phyloP scores from a whole-genome alignment of 352 stramenopile genomes.

The Pseudoperonospora humuli region DNA sequence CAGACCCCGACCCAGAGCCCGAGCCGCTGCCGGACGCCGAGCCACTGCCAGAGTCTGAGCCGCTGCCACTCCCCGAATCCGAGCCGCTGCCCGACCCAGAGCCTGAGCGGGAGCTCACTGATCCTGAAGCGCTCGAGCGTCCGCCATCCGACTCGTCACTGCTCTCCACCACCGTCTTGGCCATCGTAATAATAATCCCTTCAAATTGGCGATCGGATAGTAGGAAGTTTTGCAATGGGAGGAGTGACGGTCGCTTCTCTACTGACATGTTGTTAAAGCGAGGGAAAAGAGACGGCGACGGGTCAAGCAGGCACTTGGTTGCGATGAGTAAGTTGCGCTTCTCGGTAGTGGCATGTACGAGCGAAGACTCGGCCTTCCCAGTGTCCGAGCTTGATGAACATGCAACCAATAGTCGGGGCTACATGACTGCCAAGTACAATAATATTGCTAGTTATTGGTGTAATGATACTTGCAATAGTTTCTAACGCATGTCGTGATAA shows the following conservation, averaged over 20 bases:
- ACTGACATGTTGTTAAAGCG: slow-evolving; percentile 13
- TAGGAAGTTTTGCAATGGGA: too few relatives aligned
- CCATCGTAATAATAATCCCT: slow-evolving; percentile 17
- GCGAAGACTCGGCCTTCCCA: slow-evolving; percentile 82
- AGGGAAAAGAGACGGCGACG: slow-evolving; percentile 1
- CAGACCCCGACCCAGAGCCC: slow-evolving; percentile 29
- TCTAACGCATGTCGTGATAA: background rate
- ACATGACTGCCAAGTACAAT: slow-evolving; percentile 67
- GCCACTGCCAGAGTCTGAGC: slow-evolving; percentile 29
- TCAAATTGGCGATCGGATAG: slow-evolving; percentile 11
- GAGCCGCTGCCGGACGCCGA: slow-evolving; percentile 28
- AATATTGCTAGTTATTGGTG: background rate
- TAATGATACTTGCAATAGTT: background rate
- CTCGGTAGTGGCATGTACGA: slow-evolving; percentile 74
- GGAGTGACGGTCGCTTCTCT: slow-evolving; percentile 5
- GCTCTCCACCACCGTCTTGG: slow-evolving; percentile 70
- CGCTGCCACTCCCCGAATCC: slow-evolving; percentile 29
- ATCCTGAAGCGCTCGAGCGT: slow-evolving; percentile 47
- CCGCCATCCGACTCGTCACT: slow-evolving; percentile 68
- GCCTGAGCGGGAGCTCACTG: slow-evolving; percentile 44
- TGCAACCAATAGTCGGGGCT: slow-evolving; percentile 44
- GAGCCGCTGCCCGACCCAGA: slow-evolving; percentile 25
- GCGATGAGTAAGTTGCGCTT: slow-evolving; percentile 83
- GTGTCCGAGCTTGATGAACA: slow-evolving; percentile 83
- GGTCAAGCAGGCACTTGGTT: too few relatives aligned